phyloP scores from a whole-genome alignment of 306 rosid genomes.

The Prunus mongolica region DNA sequence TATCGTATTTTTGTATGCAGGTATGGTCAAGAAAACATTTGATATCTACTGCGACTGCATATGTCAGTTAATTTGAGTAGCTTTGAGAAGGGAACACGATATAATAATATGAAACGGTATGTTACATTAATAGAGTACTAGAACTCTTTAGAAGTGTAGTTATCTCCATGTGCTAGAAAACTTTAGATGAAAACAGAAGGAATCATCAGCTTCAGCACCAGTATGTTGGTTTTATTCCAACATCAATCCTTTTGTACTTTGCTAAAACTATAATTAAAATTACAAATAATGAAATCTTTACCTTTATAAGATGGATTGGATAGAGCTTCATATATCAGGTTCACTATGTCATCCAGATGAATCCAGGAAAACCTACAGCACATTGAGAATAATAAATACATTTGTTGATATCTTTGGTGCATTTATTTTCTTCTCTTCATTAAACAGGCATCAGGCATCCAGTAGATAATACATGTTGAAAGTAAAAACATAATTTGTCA shows the following conservation, averaged over 20 bases:
- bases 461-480: background rate
- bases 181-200: background rate
- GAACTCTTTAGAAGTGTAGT: background rate
- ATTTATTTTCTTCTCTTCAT: background rate
- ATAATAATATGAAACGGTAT: background rate
- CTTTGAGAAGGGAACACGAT: background rate
- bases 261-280: background rate
- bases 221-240: background rate
- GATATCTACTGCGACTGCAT: background rate
- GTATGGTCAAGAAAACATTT: background rate
- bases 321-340: conserved; percentile 82
- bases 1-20: background rate
- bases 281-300: conserved; percentile 25
- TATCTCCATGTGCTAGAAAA: background rate
- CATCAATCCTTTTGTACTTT: background rate
- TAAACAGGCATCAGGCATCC: background rate
- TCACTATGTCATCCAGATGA: conserved; percentile 93
- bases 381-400: background rate
- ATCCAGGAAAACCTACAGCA: conserved; percentile 91
- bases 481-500: background rate
- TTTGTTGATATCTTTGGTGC: background rate
- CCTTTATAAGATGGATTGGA: conserved; percentile 84
- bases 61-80: background rate
- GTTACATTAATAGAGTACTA: background rate
- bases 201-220: background rate